phyloP scores from a whole-genome alignment of 1,284 basidiomycete genomes.

The Schizophyllum amplum region DNA sequence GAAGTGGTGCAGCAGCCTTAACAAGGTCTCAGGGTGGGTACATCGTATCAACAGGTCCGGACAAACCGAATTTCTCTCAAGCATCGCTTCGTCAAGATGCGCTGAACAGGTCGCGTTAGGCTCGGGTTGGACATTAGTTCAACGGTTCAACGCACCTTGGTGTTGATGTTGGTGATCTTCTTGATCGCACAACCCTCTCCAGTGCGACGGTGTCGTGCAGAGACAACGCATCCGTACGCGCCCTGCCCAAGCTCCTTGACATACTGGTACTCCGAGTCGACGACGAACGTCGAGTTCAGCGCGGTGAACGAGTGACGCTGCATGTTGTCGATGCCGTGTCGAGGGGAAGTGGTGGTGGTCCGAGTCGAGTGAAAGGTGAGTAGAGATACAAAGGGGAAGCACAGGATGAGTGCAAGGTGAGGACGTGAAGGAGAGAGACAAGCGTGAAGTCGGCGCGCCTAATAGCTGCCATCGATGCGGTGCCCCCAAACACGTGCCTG shows the following conservation, averaged over 20 bases:
- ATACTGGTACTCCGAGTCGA: constrained; percentile 88
- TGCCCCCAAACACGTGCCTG: too few relatives aligned
- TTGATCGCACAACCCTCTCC: constrained; percentile 92
- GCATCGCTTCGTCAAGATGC: constrained; percentile 92
- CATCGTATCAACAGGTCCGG: constrained; percentile 4
- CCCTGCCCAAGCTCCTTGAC: constrained; percentile 95
- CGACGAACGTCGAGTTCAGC: constrained; percentile 76
- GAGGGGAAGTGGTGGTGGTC: too few relatives aligned
- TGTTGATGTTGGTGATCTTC: constrained; percentile 97
- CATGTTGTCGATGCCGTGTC: constrained; percentile 28
- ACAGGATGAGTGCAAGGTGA: not conserved
- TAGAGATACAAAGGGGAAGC: not conserved
- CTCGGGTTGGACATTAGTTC: not conserved
- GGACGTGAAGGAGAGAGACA: not conserved
- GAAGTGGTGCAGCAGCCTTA: constrained; percentile 87
- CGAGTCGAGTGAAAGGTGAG: not conserved
- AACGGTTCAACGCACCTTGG: constrained; percentile 68
- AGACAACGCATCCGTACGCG: constrained; percentile 88
- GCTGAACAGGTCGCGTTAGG: constrained; percentile 36
- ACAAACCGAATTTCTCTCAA: constrained; percentile 84
- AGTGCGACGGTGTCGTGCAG: constrained; percentile 76
- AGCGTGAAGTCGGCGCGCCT: not conserved
- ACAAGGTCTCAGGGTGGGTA: constrained; percentile 10
- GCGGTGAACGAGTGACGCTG: constrained; percentile 71
- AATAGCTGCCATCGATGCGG: too few relatives aligned